Percentiles rank a stretch among this genome's conserved stretches.
phyloP scores from a whole-genome alignment of 768 basidiomycete genomes.

The Coprinellus aureogranulatus region DNA sequence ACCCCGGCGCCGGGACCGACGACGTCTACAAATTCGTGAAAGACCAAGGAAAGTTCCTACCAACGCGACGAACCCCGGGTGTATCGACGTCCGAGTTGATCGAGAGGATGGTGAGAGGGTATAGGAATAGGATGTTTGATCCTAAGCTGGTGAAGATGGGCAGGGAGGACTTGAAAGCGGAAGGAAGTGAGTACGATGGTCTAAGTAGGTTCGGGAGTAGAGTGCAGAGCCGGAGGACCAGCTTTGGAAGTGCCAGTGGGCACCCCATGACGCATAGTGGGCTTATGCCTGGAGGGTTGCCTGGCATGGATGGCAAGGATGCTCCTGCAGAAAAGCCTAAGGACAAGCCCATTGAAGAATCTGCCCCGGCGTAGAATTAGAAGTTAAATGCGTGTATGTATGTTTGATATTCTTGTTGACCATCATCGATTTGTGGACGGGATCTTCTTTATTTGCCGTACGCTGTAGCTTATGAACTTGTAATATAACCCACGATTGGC shows the following conservation, averaged over 20 bases:
- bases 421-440: no score
- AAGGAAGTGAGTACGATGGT: conserved; percentile 55
- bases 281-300: not conserved
- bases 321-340: no score
- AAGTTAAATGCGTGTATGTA: no score
- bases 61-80: conserved; percentile 91
- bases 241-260: conserved; percentile 22
- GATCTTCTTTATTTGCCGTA: no score
- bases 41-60: conserved; percentile 85
- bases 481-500: no score
- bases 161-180: conserved; percentile 62
- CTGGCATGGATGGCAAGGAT: not conserved
- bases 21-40: conserved; percentile 88
- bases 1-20: conserved; percentile 70
- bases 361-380: no score
- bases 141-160: conserved; percentile 90
- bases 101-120: conserved; percentile 86
- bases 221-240: conserved; percentile 22
- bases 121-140: conserved; percentile 84
- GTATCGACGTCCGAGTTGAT: conserved; percentile 92
- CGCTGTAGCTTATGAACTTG: no score
- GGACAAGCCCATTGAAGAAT: no score
- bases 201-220: conserved; percentile 30
- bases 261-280: not conserved
- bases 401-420: no score